Percentiles rank a stretch among this genome's conserved stretches.
Evolutionary conservation across 2,329 filamentous ascomycete species (phyloP).

Genomic region (Fusarium siculi): DNA sequence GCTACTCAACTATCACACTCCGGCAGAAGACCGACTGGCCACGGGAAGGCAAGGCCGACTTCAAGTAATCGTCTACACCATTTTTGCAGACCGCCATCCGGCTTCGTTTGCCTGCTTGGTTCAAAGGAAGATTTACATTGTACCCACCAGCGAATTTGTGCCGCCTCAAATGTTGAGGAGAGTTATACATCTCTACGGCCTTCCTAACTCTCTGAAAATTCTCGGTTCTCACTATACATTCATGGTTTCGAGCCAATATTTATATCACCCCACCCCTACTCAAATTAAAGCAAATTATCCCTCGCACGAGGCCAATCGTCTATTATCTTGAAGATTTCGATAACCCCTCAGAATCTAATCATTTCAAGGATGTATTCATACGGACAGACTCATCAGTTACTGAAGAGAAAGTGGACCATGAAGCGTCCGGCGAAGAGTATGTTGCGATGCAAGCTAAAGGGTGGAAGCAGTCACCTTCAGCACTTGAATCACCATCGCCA

Average conservation of each 20-base stretch:
- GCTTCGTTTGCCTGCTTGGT: conserved; percentile 18
- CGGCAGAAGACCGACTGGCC: conserved; percentile 61
- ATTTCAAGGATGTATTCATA: conserved; percentile 58
- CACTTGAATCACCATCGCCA: neutral
- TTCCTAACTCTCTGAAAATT: conserved; percentile 53
- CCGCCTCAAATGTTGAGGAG: conserved; percentile 46
- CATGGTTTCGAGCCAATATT: conserved; percentile 59
- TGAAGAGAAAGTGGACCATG: conserved; percentile 11
- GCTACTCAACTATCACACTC: conserved; percentile 51
- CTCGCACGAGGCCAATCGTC: conserved; percentile 65
- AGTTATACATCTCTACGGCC: conserved; percentile 62
- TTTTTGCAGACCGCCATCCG: neutral
- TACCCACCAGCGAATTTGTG: conserved; percentile 45
- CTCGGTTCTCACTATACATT: conserved; percentile 50
- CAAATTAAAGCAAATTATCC: conserved; percentile 62
- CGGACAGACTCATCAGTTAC: neutral
- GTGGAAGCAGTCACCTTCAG: conserved; percentile 6
- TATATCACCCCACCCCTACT: conserved; percentile 64
- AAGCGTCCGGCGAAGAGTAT: conserved; percentile 12
- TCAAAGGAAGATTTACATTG: conserved; percentile 48
- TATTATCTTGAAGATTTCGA: conserved; percentile 70
- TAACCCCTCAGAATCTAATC: conserved; percentile 64
- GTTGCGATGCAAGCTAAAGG: conserved; percentile 13
- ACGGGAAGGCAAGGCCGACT: conserved; percentile 51
- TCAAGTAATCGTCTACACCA: neutral